A percentile compares a stretch with the other conserved stretches of the same genome.
Conservation (phyloP, 352 stramenopile species). For the Phytopythium oedochilum region DNA sequence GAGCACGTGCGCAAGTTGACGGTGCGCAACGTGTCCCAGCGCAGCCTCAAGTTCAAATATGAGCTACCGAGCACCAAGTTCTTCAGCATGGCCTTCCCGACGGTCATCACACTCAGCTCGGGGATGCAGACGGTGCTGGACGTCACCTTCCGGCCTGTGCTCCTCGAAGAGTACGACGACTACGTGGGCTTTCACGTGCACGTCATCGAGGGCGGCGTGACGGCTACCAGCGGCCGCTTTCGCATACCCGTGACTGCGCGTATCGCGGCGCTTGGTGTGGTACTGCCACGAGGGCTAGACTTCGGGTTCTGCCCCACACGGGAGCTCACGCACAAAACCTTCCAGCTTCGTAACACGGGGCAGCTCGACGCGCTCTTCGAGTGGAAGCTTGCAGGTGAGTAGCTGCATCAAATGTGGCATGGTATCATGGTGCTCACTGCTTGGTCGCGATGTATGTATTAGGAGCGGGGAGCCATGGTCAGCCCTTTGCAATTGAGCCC, state of each 20-base stretch:
- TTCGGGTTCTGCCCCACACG: slow-evolving; percentile 89
- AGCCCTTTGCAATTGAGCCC: slow-evolving; percentile 81
- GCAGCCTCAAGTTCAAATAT: slow-evolving; percentile 92
- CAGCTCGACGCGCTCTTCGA: slow-evolving; percentile 83
- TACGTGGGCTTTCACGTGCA: slow-evolving; percentile 88
- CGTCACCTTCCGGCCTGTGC: slow-evolving; percentile 88
- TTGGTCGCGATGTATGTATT: neutral
- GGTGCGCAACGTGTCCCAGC: slow-evolving; percentile 88
- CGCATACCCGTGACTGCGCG: slow-evolving; percentile 81
- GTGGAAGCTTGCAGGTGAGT: slow-evolving; percentile 67
- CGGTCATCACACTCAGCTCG: slow-evolving; percentile 82
- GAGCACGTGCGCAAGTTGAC: slow-evolving; percentile 89
- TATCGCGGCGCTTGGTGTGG: slow-evolving; percentile 66
- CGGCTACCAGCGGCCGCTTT: slow-evolving; percentile 69
- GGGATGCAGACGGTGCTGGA: slow-evolving; percentile 85
- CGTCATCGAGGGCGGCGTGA: slow-evolving; percentile 73
- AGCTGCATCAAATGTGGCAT: neutral
- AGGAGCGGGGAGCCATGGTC: slow-evolving; percentile 50
- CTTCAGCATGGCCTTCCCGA: slow-evolving; percentile 93
- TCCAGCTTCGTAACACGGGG: slow-evolving; percentile 82
- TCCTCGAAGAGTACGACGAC: slow-evolving; percentile 90
- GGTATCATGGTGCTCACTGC: neutral
- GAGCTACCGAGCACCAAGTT: slow-evolving; percentile 90
- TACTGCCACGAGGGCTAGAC: slow-evolving; percentile 63
- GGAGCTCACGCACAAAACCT: slow-evolving; percentile 68